Percentiles rank a stretch among this genome's conserved stretches.
phyloP scores from a whole-genome alignment of 2,329 filamentous ascomycete genomes.

The Hypoxylon rubiginosum region DNA sequence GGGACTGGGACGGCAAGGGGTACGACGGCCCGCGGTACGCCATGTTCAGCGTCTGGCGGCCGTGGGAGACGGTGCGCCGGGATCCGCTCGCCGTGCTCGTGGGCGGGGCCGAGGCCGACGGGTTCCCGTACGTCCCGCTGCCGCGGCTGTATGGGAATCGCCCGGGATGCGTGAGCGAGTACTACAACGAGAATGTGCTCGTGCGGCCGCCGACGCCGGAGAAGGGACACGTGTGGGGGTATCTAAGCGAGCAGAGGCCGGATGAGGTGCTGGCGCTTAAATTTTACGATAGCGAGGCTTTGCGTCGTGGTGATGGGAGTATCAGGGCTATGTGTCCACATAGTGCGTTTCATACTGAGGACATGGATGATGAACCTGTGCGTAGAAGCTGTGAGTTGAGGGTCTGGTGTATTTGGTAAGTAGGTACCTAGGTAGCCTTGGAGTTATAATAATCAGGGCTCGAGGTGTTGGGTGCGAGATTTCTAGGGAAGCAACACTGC shows the following conservation, averaged over 20 bases:
- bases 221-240: slow-evolving; percentile 9
- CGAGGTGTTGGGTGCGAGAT: neutral
- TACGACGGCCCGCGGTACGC: slow-evolving; percentile 14
- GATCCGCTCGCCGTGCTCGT: slow-evolving; percentile 9
- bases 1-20: slow-evolving; percentile 4
- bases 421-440: no score
- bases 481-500: neutral
- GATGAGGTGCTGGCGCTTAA: slow-evolving; percentile 14
- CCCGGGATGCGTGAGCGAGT: slow-evolving; percentile 4
- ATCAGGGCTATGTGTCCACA: slow-evolving; percentile 12
- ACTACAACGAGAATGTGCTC: slow-evolving; percentile 19
- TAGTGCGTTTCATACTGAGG: slow-evolving; percentile 2
- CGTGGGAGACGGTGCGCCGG: slow-evolving; percentile 8
- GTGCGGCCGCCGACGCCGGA: slow-evolving; percentile 4
- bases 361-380: slow-evolving; percentile 4
- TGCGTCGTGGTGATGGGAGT: slow-evolving; percentile 1
- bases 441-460: no score
- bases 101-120: slow-evolving; percentile 2
- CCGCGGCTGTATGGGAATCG: slow-evolving; percentile 5
- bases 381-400: slow-evolving; percentile 15
- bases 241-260: slow-evolving; percentile 8
- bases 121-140: slow-evolving; percentile 9
- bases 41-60: slow-evolving; percentile 14
- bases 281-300: slow-evolving; percentile 16
- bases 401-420: slow-evolving; percentile 17